Percentiles rank a stretch among this genome's conserved stretches.
These are phyloP conservation scores for Polytolypa hystricis DNA, from an alignment of 2,329 filamentous ascomycete species.

Conservation along the genomic window DNA sequence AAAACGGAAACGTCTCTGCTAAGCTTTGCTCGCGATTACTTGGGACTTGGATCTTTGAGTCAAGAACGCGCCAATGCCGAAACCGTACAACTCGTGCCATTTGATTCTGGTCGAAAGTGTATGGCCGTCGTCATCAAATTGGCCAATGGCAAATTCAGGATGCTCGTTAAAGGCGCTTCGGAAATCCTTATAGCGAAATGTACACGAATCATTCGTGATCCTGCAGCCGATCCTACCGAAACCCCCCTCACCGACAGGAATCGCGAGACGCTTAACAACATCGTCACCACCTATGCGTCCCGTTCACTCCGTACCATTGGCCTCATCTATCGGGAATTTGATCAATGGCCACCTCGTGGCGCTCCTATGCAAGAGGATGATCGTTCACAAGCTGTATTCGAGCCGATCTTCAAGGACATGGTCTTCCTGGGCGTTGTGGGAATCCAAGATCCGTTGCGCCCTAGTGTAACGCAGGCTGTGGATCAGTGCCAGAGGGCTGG, in stretches of 20 bases:
- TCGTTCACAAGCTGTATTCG: constrained; percentile 51
- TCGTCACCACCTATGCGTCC: constrained; percentile 33
- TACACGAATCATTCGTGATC: constrained; percentile 22
- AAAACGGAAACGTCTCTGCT: constrained; percentile 69
- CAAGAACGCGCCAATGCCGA: constrained; percentile 52
- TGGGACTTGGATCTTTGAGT: constrained; percentile 54
- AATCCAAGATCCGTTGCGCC: constrained; percentile 62
- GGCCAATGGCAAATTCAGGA: constrained; percentile 28
- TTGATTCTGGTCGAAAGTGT: constrained; percentile 65
- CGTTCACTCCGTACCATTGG: constrained; percentile 67
- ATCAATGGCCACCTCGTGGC: constrained; percentile 53
- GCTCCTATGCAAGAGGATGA: constrained; percentile 49
- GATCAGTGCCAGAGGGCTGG: constrained; percentile 56
- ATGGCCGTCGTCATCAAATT: constrained; percentile 38
- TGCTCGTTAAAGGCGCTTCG: constrained; percentile 39
- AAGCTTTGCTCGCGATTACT: constrained; percentile 54
- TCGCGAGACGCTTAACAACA: constrained; percentile 18
- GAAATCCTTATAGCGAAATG: constrained; percentile 34
- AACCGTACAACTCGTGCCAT: constrained; percentile 60
- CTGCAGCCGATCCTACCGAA: constrained; percentile 14
- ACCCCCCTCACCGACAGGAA: constrained; percentile 20
- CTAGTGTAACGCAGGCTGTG: constrained; percentile 57
- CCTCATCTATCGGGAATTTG: constrained; percentile 61
- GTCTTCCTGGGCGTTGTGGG: constrained; percentile 61
- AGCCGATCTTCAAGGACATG: constrained; percentile 60